Percentiles rank a stretch among this genome's conserved stretches.
These are phyloP conservation scores for Nemania diffusa DNA, from an alignment of 2,329 filamentous ascomycete genomes.

Conservation along the genomic window DNA sequence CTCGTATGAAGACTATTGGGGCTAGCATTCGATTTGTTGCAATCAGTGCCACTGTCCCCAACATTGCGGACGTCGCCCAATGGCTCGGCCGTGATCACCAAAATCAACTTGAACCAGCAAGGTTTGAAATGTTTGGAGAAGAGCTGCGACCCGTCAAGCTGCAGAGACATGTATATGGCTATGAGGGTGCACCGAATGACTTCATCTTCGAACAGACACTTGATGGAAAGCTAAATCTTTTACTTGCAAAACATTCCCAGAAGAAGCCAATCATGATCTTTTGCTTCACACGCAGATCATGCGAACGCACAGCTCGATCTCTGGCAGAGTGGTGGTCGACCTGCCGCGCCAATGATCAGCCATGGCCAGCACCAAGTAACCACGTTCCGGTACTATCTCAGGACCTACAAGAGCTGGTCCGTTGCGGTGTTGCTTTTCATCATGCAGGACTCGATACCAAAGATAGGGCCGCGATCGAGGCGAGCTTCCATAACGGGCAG, in stretches of 20 bases:
- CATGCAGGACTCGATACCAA: conserved; percentile 76
- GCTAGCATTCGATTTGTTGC: conserved; percentile 82
- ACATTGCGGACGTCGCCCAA: conserved; percentile 79
- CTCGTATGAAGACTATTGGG: conserved; percentile 84
- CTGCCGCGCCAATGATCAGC: conserved; percentile 60
- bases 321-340: conserved; percentile 73
- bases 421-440: conserved; percentile 78
- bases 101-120: conserved; percentile 71
- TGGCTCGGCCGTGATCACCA: conserved; percentile 78
- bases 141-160: conserved; percentile 82
- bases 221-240: conserved; percentile 71
- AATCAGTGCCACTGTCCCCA: conserved; percentile 84
- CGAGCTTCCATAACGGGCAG: conserved; percentile 74
- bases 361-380: conserved; percentile 70
- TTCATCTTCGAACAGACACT: conserved; percentile 80
- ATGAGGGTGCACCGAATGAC: conserved; percentile 72
- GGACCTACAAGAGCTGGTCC: conserved; percentile 65
- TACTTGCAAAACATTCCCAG: too few species aligned
- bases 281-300: conserved; percentile 79
- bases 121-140: conserved; percentile 77
- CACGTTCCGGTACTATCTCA: conserved; percentile 64
- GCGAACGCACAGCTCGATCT: conserved; percentile 72
- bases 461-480: conserved; percentile 75
- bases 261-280: conserved; percentile 85
- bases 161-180: conserved; percentile 80